Evolutionary conservation across 768 basidiomycete species (phyloP), one percentile per base, ranked within the genome.

Genomic region (Suillus paluster): DNA sequence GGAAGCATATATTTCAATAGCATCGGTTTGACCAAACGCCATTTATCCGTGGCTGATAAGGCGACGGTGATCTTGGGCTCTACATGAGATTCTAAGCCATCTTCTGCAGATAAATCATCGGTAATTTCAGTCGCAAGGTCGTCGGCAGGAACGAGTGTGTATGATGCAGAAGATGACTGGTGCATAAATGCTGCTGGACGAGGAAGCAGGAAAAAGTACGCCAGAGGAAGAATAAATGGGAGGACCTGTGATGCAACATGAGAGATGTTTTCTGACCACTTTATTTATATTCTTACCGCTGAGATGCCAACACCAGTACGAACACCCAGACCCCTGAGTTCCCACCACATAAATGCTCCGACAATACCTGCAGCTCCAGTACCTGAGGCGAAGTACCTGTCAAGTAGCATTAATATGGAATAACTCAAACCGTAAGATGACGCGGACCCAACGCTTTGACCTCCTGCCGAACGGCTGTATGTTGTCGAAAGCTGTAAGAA

Each of bases 331-430:
- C 86, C 85, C 21, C 97, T 82, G 5, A 99, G 78, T 65, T 94
- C 82, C 97, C 97, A 99, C 97, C 97, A 99, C 14, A 97, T 70
- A 42, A 91, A 90, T 0, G 97, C 95, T 8, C 97, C 97, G 1
- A 89, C 90, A 1, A 99, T 84, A 0, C 97, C 97, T 0, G 97
- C 97, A 5, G 91, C 94, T 1, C 97, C 97, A 0, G 97, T 99
- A 0, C 97, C 97, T 10, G 90, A 90, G 8, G 96, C 89, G 75
- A 98, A 99, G 70, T 95, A 97, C 5, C 91, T 92, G 56, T 36
- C 8, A 38, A 50, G 33, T 21, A 5, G 4, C 17, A 44, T 25
- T 19, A 41, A 34, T 1, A 19, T n/a, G 12, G 7, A 39, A 23
- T 30, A 52, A 9, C 14, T n/a, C 27, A 36, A 30, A 38, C 14